Evolutionary conservation across 306 rosid species (phyloP), one percentile per base, ranked within the genome.

Genomic region (Luffa aegyptiaca): DNA sequence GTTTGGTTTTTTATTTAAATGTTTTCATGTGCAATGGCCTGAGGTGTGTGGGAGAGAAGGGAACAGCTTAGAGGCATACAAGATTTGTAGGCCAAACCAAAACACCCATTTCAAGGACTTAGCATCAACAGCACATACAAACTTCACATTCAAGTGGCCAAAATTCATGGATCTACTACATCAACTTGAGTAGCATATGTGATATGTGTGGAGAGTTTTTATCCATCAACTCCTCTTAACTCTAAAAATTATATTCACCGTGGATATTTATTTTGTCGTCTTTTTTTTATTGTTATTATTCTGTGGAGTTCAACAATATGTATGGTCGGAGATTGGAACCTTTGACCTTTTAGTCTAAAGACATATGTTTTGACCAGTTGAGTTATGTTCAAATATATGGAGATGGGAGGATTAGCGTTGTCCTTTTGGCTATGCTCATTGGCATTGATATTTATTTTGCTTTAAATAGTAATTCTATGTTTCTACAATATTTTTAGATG

Each of bases 41-140:
- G 12, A 74, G 17, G 42, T 33, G 63, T 75, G 79, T 75, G 33
- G 79, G 79, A 75, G 52, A 51, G 35, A 33, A 75, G 79, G 79
- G 64, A 35, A 75, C 79, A 75, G 1, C 17, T 52, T 52, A 8
- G 42, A 52, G 63, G 45, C 79, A 75, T 31, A 75, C 63, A 75
- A 75, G 79, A 75, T 75, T 75, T 75, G 79, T 75, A 75, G 79
- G 79, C 79, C 79, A 75, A 75, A 75, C 63, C 45, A 17, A 73
- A 73, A 52, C 63, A 35, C 78, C 78, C 10, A 75, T 51, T 75
- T 75, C 79, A 17, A 51, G 35, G 35, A 52, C 63, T 73, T 17
- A 51, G 6, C 78, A 21, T 46, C 41, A 49, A 48, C 59, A 48
- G 5, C 44, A 73, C 20, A 48, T 46, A 31, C 57, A 49, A 73